Evolutionary conservation across 306 rosid species (phyloP), one percentile per base, ranked within the genome.

Genomic region (cucumber (Cucumis sativus)): DNA sequence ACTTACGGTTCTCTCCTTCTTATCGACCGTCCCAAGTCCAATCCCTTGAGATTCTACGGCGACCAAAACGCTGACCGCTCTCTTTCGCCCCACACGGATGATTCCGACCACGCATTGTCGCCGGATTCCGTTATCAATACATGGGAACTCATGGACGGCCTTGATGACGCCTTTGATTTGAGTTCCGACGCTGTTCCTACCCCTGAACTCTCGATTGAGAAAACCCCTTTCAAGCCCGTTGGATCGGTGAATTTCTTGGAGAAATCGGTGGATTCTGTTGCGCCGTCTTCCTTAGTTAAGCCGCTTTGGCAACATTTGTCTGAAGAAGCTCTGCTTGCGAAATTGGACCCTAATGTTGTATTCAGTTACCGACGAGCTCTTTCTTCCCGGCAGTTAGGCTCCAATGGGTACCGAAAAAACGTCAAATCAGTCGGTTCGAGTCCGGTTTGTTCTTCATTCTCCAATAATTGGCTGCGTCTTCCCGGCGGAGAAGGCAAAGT

Each of bases 121-220:
- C 98, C 97, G 0, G 95, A 91, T 82, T 93, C 98, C 14, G 98
- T 93, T 40, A 88, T 93, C 85, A 93, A 93, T 85, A 89, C 95
- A 35, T 93, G 98, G 97, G 98, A 93, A 75, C 97, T 93, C 82
- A 91, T 93, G 98, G 79, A 84, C 84, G 84, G 83, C 45, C 78
- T 87, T 6, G 88, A 89, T 30, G 89, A 86, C 74, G 39, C 49
- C 61, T 78, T 51, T 30, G 91, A 70, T 13, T 72, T 82, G 71
- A 81, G 75, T 51, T 71, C 69, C 30, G 72, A 77, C 39, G 45
- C 16, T 41, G 63, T 16, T 47, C 17, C 77, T 10, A 81, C 70
- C 80, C 77, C 64, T n/a, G 9, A 23, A 13, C 20, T 82, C 66
- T 73, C 84, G 37, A 81, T 75, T 78, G 81, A 80, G 64, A 86